Base-by-base conservation (phyloP, 73 alveolate species). In the Breviolum minutum region DNA sequence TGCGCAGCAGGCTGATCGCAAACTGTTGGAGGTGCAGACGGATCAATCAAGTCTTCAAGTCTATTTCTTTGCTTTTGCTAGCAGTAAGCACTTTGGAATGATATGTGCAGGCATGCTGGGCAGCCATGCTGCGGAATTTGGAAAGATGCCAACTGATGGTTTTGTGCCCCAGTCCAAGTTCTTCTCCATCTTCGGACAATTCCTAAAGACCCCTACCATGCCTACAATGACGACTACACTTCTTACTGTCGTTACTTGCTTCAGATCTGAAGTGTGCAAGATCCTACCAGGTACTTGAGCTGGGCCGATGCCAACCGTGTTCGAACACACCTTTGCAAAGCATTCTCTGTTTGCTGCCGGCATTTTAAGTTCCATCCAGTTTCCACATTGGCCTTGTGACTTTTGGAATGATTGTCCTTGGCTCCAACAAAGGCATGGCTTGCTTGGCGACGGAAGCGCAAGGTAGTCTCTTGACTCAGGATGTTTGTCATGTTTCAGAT, bases 241-340 rank as follows among this genome's bases (percentile, higher is more conserved):
- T 68, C 17, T 14, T 68, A 17, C 24, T 68, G 77, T 22, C 77
- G 1, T 68, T 68, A 22, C 24, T 68, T 68, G 8, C n/a, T 14
- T 17, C 24, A 22, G 17, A 17, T 68, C 77, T 68, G 77, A 68
- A 17, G 77, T 22, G 17, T 68, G 3, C 24, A 22, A 68, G 24
- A 17, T 14, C 77, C 24, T 68, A 68, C 77, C n/a, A 79, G 87
- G 87, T 81, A 81, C 90, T 30, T 81, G 40, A 81, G 90, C 70
- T 81, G 90, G 90, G 90, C 90, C 14, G 90, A 81, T 48, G 70
- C 66, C 32, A 81, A 81, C 69, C 66, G 90, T 29, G 8, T 81
- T 13, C 66, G 90, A 14, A 19, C 70, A 17, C 90, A 30, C 66
- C 90, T 81, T 7, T 10, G n/a, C 24, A 54, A 16, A 19, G 90